Percentiles rank a stretch among this genome's conserved stretches.
Conservation (phyloP, 176 grass and related monocot species). For the Olyra latifolia region DNA sequence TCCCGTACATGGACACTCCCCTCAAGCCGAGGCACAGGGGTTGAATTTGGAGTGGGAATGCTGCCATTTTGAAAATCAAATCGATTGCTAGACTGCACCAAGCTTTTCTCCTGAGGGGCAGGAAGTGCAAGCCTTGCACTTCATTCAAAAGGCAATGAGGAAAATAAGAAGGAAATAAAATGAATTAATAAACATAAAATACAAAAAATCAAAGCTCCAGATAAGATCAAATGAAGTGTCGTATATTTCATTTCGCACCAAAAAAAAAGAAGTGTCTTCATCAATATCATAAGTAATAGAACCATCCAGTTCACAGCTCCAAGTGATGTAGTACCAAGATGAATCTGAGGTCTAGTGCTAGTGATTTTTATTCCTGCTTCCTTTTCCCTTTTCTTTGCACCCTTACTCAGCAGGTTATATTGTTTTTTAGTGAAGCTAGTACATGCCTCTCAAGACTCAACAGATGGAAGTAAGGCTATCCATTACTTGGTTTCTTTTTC, state of each 20-base stretch:
- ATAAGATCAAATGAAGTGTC: neutral
- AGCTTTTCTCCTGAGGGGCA: conserved; percentile 58
- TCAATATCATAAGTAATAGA: conserved; percentile 12
- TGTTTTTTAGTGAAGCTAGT: conserved; percentile 2
- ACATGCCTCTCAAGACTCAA: neutral
- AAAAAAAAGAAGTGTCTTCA: neutral
- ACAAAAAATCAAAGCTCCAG: conserved; percentile 3
- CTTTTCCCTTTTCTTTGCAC: neutral
- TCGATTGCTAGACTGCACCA: conserved; percentile 40
- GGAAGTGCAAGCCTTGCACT: conserved; percentile 85
- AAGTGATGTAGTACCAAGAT: neutral
- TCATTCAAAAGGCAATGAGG: conserved; percentile 30
- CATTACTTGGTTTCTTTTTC: neutral
- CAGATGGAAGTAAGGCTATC: neutral
- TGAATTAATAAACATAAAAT: conserved; percentile 27
- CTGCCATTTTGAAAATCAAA: conserved; percentile 40
- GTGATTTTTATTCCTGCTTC: neutral
- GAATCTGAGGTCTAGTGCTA: neutral
- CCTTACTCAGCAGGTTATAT: conserved; percentile 8
- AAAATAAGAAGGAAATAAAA: conserved; percentile 31
- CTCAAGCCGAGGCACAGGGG: conserved; percentile 35
- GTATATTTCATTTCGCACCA: neutral
- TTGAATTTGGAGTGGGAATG: conserved; percentile 21
- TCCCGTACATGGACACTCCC: conserved; percentile 28
- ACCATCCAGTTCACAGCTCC: neutral